Evolutionary conservation across 176 grass and related monocot genomes (phyloP).

Genomic region (Juncus effusus): DNA sequence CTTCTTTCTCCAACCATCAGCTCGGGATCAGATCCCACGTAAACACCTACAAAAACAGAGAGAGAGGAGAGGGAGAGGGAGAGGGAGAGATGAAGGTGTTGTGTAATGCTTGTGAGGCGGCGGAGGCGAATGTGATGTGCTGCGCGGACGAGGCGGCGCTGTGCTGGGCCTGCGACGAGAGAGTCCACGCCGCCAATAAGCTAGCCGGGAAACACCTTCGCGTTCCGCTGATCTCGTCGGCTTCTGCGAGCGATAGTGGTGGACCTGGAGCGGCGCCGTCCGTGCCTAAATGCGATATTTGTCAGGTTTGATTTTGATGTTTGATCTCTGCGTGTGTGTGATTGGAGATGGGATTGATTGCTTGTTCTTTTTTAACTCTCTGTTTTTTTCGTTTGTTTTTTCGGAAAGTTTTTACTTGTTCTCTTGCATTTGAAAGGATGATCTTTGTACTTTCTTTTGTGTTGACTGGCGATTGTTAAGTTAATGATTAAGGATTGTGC

Average conservation of each 20-base stretch:
- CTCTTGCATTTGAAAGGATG: neutral
- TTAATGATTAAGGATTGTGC: no score
- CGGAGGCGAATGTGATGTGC: conserved; percentile 79
- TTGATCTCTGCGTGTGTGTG: no score
- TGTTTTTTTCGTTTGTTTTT: neutral
- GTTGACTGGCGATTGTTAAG: no score
- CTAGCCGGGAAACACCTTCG: conserved; percentile 94
- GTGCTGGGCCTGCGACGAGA: conserved; percentile 69
- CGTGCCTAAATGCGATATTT: conserved; percentile 80
- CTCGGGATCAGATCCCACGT: neutral
- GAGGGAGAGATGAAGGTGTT: conserved; percentile 66
- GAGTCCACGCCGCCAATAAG: conserved; percentile 86
- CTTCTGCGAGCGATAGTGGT: neutral
- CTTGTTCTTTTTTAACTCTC: neutral
- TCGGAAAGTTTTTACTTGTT: neutral
- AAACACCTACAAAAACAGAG: neutral
- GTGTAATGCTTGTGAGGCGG: conserved; percentile 85
- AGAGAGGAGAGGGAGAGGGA: neutral
- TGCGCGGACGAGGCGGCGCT: conserved; percentile 97
- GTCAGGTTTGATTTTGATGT: conserved; percentile 47
- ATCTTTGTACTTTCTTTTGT: neutral
- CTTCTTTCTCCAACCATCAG: conserved; percentile 13
- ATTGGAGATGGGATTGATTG: conserved; percentile 10
- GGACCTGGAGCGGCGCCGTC: conserved; percentile 10
- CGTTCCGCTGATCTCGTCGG: conserved; percentile 39